Conservation (phyloP, 179 eudicot species). For the Amaranthus tricolor region DNA sequence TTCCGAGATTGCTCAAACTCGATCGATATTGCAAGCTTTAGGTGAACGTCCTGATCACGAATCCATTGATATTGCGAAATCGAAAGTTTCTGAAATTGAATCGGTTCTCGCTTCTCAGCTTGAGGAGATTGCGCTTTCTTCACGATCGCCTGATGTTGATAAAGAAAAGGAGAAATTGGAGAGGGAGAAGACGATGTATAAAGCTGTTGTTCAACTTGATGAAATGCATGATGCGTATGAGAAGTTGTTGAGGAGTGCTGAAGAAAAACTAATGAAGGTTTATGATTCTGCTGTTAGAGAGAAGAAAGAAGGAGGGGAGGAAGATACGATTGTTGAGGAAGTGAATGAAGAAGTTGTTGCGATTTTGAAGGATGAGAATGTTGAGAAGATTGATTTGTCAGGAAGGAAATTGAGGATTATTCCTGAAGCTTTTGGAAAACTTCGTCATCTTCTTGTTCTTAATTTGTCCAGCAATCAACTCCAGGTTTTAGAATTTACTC, state of each 20-base stretch:
- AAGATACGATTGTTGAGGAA: constrained; percentile 49
- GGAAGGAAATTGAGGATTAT: constrained; percentile 48
- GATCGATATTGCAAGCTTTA: constrained; percentile 54
- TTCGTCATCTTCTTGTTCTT: constrained; percentile 47
- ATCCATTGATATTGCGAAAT: constrained; percentile 55
- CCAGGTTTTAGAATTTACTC: constrained; percentile 40
- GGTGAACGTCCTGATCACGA: constrained; percentile 89
- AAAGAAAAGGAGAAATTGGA: constrained; percentile 40
- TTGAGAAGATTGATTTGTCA: constrained; percentile 53
- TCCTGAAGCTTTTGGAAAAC: constrained; percentile 76
- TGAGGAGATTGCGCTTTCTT: constrained; percentile 48
- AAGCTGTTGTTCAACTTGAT: constrained; percentile 63
- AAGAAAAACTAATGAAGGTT: constrained; percentile 59
- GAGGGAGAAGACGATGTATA: constrained; percentile 51
- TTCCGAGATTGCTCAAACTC: constrained; percentile 62
- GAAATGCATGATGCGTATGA: constrained; percentile 74
- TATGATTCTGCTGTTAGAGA: constrained; percentile 48
- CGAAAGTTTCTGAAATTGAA: constrained; percentile 51
- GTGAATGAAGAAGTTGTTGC: constrained; percentile 64
- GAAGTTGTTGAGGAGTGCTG: constrained; percentile 57
- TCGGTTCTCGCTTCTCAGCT: constrained; percentile 32
- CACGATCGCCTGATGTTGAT: constrained; percentile 21
- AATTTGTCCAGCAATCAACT: constrained; percentile 77
- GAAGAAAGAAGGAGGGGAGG: constrained; percentile 33
- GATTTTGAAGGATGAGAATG: constrained; percentile 50